Evolutionary conservation across 805 yeast genomes (phyloP).

Genomic region (Myxozyma neotropica): DNA sequence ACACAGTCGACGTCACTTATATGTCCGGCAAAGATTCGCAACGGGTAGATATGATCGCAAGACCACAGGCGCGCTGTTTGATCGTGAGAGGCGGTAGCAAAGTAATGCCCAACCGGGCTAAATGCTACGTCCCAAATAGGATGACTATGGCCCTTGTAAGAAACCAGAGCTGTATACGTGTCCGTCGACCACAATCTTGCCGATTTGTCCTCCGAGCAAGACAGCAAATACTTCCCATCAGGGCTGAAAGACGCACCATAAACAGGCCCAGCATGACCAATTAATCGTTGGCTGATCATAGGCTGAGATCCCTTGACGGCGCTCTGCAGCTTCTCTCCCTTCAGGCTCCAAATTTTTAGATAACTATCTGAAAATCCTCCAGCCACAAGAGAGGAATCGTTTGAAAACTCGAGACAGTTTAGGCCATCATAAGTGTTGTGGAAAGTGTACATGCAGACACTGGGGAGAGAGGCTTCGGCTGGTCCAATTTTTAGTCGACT

Average conservation of each 20-base stretch:
- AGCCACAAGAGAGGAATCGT: conserved; percentile 82
- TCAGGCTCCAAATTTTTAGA: conserved; percentile 89
- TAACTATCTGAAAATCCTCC: conserved; percentile 94
- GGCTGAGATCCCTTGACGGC: conserved; percentile 38
- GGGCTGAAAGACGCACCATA: conserved; percentile 90
- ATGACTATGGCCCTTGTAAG: conserved; percentile 94
- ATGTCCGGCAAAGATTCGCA: conserved; percentile 96
- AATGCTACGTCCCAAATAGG: conserved; percentile 98
- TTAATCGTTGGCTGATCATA: conserved; percentile 51
- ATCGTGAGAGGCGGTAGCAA: conserved; percentile 97
- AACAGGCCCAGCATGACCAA: conserved; percentile 95
- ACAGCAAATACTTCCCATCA: conserved; percentile 76
- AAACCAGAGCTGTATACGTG: conserved; percentile 82
- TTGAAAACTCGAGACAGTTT: conserved; percentile 84
- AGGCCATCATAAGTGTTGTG: conserved; percentile 90
- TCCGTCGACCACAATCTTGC: conserved; percentile 93
- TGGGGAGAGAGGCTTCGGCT: conserved; percentile 78
- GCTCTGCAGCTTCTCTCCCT: conserved; percentile 67
- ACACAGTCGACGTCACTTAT: conserved; percentile 94
- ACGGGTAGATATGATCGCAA: conserved; percentile 94
- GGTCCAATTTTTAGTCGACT: conserved; percentile 69
- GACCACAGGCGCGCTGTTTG: conserved; percentile 98
- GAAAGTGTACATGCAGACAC: conserved; percentile 97
- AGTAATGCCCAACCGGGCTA: conserved; percentile 94
- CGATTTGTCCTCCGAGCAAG: conserved; percentile 89